Evolutionary conservation across 2,329 filamentous ascomycete species (phyloP).

Genomic region (Colletotrichum karsti): DNA sequence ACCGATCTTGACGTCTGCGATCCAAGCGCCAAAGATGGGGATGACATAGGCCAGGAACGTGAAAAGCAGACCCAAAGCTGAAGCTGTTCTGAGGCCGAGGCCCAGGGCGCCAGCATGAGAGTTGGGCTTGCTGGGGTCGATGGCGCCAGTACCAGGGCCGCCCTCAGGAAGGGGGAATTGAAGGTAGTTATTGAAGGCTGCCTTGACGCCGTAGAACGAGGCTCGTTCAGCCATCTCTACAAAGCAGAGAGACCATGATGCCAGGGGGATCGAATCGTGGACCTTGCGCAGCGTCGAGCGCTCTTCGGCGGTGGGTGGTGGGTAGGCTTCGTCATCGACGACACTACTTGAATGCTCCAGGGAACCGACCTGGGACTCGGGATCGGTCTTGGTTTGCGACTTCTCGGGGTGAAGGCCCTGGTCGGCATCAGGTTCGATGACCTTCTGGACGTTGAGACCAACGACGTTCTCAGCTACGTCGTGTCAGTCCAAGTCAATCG

Average conservation of each 20-base stretch:
- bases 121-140: constrained; percentile 44
- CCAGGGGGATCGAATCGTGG: constrained; percentile 57
- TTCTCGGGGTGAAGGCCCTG: constrained; percentile 3
- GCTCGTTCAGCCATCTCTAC: constrained; percentile 70
- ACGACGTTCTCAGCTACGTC: constrained; percentile 18
- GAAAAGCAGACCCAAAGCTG: constrained; percentile 63
- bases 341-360: neutral
- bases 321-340: constrained; percentile 6
- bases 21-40: constrained; percentile 61
- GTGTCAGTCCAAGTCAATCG: neutral
- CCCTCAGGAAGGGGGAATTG: constrained; percentile 65
- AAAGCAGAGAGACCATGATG: constrained; percentile 65
- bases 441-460: constrained; percentile 14
- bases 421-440: constrained; percentile 15
- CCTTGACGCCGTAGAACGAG: constrained; percentile 66
- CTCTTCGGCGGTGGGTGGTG: constrained; percentile 19
- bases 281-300: constrained; percentile 37
- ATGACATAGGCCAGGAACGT: constrained; percentile 65
- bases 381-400: neutral
- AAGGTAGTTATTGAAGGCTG: constrained; percentile 68
- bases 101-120: constrained; percentile 65
- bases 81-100: constrained; percentile 62
- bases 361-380: constrained; percentile 3
- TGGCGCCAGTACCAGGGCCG: constrained; percentile 55
- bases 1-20: constrained; percentile 75